phyloP scores from a whole-genome alignment of 2,329 filamentous ascomycete genomes.

The Aspergillus thermomutatus region DNA sequence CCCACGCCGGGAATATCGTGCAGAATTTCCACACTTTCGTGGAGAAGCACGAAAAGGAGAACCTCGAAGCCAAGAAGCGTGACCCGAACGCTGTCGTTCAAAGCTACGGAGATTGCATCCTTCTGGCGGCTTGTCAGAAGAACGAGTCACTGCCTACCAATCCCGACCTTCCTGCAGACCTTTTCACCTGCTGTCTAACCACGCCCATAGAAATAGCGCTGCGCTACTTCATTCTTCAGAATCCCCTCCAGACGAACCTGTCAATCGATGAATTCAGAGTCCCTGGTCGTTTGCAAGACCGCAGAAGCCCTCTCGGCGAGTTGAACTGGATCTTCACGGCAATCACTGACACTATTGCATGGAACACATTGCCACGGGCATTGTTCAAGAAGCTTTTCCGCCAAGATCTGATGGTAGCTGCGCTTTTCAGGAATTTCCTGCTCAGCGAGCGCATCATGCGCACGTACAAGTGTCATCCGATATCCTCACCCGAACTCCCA shows the following conservation, averaged over 20 bases:
- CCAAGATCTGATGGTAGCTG: conserved; percentile 98
- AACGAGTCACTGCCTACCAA: conserved; percentile 95
- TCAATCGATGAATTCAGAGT: conserved; percentile 82
- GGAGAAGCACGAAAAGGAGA: conserved; percentile 90
- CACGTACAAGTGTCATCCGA: conserved; percentile 91
- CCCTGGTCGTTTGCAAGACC: conserved; percentile 85
- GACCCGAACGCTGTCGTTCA: conserved; percentile 66
- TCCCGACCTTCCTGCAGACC: conserved; percentile 84
- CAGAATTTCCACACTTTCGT: conserved; percentile 92
- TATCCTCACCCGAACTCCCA: conserved; percentile 86
- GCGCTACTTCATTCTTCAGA: conserved; percentile 93
- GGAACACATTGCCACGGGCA: conserved; percentile 87
- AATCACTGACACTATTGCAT: conserved; percentile 97
- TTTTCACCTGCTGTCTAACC: conserved; percentile 93
- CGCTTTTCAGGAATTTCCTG: conserved; percentile 92
- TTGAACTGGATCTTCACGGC: conserved; percentile 99
- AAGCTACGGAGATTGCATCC: conserved; percentile 80
- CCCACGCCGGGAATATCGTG: conserved; percentile 91
- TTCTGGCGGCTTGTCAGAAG: conserved; percentile 84
- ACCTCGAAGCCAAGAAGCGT: conserved; percentile 68
- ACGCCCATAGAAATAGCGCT: conserved; percentile 97
- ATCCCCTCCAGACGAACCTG: conserved; percentile 66
- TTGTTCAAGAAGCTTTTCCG: conserved; percentile 96
- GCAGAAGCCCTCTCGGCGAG: conserved; percentile 89
- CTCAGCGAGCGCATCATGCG: conserved; percentile 94